Conservation (phyloP, 257 asterid species). For the Fraxinus pennsylvanica region DNA sequence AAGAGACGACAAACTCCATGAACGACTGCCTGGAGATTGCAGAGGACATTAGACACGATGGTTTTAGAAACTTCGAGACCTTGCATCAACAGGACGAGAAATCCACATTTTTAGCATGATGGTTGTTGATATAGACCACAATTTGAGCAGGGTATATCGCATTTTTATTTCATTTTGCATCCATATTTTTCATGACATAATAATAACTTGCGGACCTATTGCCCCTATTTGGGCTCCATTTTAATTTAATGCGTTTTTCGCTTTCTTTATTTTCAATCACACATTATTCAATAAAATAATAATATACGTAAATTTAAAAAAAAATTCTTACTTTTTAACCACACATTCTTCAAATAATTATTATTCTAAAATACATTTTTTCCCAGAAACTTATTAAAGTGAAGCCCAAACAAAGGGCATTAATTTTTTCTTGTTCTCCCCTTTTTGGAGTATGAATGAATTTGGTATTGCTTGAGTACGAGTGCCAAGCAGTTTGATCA, state of each 20-base stretch:
- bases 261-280: no score
- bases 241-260: no score
- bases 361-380: no score
- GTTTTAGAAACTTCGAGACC: constrained; percentile 41
- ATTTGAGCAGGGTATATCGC: constrained; percentile 41
- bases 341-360: no score
- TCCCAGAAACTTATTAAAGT: no score
- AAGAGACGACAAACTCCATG: constrained; percentile 44
- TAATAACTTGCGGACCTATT: not conserved
- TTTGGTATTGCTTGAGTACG: not conserved
- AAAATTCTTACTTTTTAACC: no score
- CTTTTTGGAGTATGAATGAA: not conserved
- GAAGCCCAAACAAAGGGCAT: no score
- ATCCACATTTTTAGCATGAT: constrained; percentile 44
- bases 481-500: no score
- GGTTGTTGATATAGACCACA: constrained; percentile 52
- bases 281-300: no score
- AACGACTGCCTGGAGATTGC: constrained; percentile 44
- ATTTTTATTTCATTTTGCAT: not conserved
- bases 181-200: not conserved
- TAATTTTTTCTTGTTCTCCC: not conserved
- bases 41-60: constrained; percentile 43
- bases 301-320: no score
- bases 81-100: constrained; percentile 51
- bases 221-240: no score